Percentiles rank a stretch among this genome's conserved stretches.
Conservation (phyloP, 257 asterid genomes). For the Perilla frutescens region DNA sequence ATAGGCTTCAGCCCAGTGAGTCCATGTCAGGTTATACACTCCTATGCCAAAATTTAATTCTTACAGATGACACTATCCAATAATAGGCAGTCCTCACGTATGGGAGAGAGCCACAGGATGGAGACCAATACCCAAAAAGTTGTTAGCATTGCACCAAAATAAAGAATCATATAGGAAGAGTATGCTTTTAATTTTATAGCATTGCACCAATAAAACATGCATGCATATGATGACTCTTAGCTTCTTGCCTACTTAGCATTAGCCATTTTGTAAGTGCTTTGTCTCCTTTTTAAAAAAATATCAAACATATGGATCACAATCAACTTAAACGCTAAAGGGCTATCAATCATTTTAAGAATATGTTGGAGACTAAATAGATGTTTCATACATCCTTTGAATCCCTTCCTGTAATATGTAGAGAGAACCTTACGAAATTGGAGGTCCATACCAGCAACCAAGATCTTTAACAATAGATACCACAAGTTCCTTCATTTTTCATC, state of each 20-base stretch:
- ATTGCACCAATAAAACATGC: neutral
- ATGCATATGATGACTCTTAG: neutral
- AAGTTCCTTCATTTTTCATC: neutral
- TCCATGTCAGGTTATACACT: no score
- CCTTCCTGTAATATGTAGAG: neutral
- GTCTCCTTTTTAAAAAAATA: neutral
- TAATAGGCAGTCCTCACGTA: no score
- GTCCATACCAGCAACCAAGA: neutral
- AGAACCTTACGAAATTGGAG: neutral
- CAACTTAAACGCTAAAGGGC: neutral
- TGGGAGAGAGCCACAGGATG: no score
- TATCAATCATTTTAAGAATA: neutral
- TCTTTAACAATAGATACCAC: neutral
- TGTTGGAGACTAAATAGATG: neutral
- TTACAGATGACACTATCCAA: no score
- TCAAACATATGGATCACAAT: neutral
- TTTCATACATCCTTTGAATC: neutral
- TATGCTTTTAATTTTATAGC: no score
- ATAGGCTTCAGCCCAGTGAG: no score
- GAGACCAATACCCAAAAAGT: neutral
- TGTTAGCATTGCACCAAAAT: neutral
- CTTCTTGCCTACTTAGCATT: neutral
- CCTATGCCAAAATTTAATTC: no score
- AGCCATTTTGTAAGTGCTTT: neutral
- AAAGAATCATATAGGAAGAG: neutral